These are phyloP conservation scores for Batkoa obscura DNA, from an alignment of 371 early-diverging fungal genomes.

Conservation along the genomic window DNA sequence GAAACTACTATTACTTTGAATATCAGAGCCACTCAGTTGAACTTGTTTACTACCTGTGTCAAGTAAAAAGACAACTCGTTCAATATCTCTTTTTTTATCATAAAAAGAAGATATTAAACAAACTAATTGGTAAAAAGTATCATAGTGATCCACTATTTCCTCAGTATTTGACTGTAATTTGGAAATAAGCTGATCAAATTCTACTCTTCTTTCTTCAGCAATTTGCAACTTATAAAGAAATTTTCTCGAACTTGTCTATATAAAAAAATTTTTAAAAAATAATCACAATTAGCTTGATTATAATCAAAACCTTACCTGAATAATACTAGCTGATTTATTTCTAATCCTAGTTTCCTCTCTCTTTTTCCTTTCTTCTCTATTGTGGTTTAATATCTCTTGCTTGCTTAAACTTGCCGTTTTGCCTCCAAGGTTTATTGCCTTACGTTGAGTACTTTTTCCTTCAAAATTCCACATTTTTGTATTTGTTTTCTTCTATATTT, in stretches of 20 bases:
- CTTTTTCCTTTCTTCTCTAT: slow-evolving; percentile 49
- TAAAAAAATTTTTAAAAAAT: not conserved
- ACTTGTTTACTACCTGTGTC: not conserved
- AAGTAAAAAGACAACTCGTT: not conserved
- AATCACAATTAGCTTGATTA: not conserved
- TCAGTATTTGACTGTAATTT: not conserved
- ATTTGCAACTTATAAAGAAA: not conserved
- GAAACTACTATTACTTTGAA: not conserved
- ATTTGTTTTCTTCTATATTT: too few species aligned
- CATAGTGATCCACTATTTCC: not conserved
- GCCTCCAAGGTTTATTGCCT: slow-evolving; percentile 68
- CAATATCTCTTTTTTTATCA: not conserved
- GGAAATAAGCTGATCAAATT: not conserved
- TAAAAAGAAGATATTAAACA: not conserved
- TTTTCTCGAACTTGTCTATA: not conserved
- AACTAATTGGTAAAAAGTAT: not conserved
- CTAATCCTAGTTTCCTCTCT: slow-evolving; percentile 50
- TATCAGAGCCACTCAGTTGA: not conserved
- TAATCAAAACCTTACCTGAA: slow-evolving; percentile 32
- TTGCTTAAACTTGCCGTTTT: slow-evolving; percentile 35
- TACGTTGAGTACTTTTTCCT: slow-evolving; percentile 43
- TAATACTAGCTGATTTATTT: slow-evolving; percentile 27
- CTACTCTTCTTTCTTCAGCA: not conserved
- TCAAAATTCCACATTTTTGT: slow-evolving; percentile 33
- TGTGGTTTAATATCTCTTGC: slow-evolving; percentile 38